Evolutionary conservation across 2,329 filamentous ascomycete species (phyloP).

Genomic region (Parafenestella ontariensis): DNA sequence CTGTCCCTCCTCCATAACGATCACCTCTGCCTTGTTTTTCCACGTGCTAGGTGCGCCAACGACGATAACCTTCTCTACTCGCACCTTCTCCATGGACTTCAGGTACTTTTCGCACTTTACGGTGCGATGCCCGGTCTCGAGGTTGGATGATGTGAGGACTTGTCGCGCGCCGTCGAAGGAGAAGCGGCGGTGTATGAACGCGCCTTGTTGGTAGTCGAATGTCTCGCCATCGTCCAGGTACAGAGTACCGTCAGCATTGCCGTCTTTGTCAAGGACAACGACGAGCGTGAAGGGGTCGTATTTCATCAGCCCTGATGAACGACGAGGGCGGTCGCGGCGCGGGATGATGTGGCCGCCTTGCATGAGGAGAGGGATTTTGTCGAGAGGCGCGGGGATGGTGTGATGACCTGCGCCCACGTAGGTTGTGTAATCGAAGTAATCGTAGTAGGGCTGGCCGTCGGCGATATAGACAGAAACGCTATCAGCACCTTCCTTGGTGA

Average conservation of each 20-base stretch:
- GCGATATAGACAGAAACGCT: constrained; percentile 84
- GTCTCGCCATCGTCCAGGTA: constrained; percentile 95
- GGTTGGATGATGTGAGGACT: constrained; percentile 70
- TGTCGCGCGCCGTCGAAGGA: constrained; percentile 63
- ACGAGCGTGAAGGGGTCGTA: constrained; percentile 96
- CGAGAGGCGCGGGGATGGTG: constrained; percentile 77
- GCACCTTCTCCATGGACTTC: constrained; percentile 78
- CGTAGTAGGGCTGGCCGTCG: constrained; percentile 88
- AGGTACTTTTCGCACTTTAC: constrained; percentile 75
- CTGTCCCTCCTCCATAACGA: constrained; percentile 67
- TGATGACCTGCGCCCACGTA: constrained; percentile 77
- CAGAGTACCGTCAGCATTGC: constrained; percentile 79
- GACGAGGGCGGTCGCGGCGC: constrained; percentile 84
- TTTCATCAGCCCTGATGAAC: constrained; percentile 87
- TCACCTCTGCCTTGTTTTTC: constrained; percentile 68
- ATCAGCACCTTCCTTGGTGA: constrained; percentile 77
- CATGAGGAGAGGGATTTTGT: constrained; percentile 89
- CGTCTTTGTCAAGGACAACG: constrained; percentile 71
- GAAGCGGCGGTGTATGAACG: constrained; percentile 88
- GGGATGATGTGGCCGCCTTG: constrained; percentile 91
- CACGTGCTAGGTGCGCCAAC: constrained; percentile 79
- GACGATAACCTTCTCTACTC: constrained; percentile 83
- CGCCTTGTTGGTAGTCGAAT: constrained; percentile 84
- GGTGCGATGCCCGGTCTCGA: constrained; percentile 56
- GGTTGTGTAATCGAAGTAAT: constrained; percentile 88